A percentile compares a stretch with the other conserved stretches of the same genome.
These are phyloP conservation scores for Jaapia argillacea DNA, from an alignment of 768 basidiomycete genomes.

Conservation along the genomic window DNA sequence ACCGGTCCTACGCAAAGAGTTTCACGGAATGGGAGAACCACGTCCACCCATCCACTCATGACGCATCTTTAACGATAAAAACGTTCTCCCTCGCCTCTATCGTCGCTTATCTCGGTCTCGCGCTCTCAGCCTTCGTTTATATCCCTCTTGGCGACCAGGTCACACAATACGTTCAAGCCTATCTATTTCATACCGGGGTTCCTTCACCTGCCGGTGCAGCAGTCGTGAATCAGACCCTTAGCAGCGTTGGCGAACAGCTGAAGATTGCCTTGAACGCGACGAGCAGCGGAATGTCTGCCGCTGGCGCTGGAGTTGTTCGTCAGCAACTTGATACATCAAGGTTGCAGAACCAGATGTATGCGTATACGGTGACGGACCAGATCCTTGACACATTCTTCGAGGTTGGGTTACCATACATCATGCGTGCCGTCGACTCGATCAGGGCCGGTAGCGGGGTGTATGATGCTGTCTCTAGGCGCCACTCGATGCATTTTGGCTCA, in stretches of 20 bases:
- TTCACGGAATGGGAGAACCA: slow-evolving; percentile 93
- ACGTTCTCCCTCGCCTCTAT: slow-evolving; percentile 83
- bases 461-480: slow-evolving; percentile 13
- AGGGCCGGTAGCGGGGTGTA: slow-evolving; percentile 29
- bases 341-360: slow-evolving; percentile 87
- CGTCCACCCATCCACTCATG: slow-evolving; percentile 64
- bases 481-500: too few species aligned
- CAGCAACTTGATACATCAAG: slow-evolving; percentile 57
- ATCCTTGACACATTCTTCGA: slow-evolving; percentile 69
- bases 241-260: slow-evolving; percentile 19
- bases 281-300: too few species aligned
- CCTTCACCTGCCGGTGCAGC: slow-evolving; percentile 14
- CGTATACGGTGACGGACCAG: slow-evolving; percentile 86
- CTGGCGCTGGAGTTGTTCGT: too few species aligned
- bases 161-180: slow-evolving; percentile 42
- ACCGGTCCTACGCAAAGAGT: slow-evolving; percentile 53
- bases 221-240: slow-evolving; percentile 17
- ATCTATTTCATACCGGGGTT: slow-evolving; percentile 15
- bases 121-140: slow-evolving; percentile 90
- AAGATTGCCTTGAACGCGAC: slow-evolving; percentile 45
- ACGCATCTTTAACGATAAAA: slow-evolving; percentile 78
- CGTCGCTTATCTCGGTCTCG: slow-evolving; percentile 87
- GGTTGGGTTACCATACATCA: slow-evolving; percentile 70
- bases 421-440: slow-evolving; percentile 46
- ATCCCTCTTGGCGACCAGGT: slow-evolving; percentile 86